Base-by-base conservation (phyloP, 257 asterid genomes). In the Eustoma russellianum region DNA sequence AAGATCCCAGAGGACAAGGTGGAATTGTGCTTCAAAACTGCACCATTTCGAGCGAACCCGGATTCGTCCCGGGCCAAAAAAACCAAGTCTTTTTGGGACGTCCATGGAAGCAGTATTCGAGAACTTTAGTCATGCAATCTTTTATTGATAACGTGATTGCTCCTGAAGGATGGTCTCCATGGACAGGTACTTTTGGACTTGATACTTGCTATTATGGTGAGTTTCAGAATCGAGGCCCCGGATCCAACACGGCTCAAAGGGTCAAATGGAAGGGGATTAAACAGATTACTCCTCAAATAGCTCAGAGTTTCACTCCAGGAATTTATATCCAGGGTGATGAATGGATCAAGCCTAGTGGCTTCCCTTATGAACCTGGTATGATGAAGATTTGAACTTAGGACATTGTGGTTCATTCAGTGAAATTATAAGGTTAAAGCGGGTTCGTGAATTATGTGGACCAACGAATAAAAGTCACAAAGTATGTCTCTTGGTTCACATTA, bases 61-160 rank as follows among this genome's bases (percentile, higher is more conserved):
- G 34, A 1, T 76, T 81, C 54, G 15, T 62, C 0, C 44, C 54
- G 0, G 41, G 49, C 3, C 82, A 85, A 0, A n/a, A 71, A 1
- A 0, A 71, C 40, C 53, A 33, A 15, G 79, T 75, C 0, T 86
- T 56, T 62, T 83, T 88, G 0, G 96, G 96, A 6, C 82, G 96
- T 1, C 96, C 96, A 2, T 82, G 93, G 96, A 88, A 88, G 76
- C 79, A 76, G 44, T 88, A 9, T 46, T 84, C 96, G 0, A 77
- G 88, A 68, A 84, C 96, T 0, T 46, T 88, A 12, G 61, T 88
- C 59, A 82, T 84, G 95, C 74, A 82, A n/a, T 62, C 93, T 3
- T 33, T 9, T 62, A 82, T 88, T 41, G 88, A 66, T 2, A 74
- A 66, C 6, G 64, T 73, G 69, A 75, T 88, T 17, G 70, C 60